phyloP scores from a whole-genome alignment of 2,329 filamentous ascomycete species.

The Alternaria dauci region DNA sequence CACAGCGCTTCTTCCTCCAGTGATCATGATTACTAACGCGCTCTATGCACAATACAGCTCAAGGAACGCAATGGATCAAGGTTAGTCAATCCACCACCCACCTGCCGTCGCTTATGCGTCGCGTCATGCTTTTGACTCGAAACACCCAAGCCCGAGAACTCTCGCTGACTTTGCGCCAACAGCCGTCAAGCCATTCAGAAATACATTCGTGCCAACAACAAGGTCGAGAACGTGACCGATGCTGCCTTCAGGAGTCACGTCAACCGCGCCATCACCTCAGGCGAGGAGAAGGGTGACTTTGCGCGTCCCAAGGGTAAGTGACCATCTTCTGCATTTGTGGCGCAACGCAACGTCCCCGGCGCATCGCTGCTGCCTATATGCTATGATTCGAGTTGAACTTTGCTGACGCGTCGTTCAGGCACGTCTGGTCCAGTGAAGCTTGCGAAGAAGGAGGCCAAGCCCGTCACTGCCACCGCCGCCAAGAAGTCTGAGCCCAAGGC shows the following conservation, averaged over 20 bases:
- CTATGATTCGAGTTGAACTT: neutral
- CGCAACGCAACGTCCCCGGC: neutral
- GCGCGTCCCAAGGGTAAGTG: constrained; percentile 86
- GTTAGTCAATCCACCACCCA: constrained; percentile 58
- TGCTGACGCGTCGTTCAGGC: constrained; percentile 60
- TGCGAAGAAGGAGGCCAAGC: constrained; percentile 73
- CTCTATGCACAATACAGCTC: constrained; percentile 61
- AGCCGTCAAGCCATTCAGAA: constrained; percentile 79
- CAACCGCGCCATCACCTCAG: constrained; percentile 83
- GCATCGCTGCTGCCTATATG: neutral
- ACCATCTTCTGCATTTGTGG: neutral
- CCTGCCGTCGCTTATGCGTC: constrained; percentile 32
- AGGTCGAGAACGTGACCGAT: constrained; percentile 63
- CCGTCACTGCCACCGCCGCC: constrained; percentile 34
- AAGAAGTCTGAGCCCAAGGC: constrained; percentile 43
- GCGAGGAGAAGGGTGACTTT: constrained; percentile 87
- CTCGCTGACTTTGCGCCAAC: constrained; percentile 47
- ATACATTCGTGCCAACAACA: constrained; percentile 77
- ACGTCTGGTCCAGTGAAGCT: constrained; percentile 92
- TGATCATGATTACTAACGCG: constrained; percentile 57
- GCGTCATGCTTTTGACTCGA: constrained; percentile 37
- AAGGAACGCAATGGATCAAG: constrained; percentile 76
- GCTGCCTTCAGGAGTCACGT: constrained; percentile 75
- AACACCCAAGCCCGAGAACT: constrained; percentile 27
- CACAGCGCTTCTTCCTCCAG: constrained; percentile 14